Base-by-base conservation (phyloP, 257 asterid genomes). In the Solanum stenotomum region DNA sequence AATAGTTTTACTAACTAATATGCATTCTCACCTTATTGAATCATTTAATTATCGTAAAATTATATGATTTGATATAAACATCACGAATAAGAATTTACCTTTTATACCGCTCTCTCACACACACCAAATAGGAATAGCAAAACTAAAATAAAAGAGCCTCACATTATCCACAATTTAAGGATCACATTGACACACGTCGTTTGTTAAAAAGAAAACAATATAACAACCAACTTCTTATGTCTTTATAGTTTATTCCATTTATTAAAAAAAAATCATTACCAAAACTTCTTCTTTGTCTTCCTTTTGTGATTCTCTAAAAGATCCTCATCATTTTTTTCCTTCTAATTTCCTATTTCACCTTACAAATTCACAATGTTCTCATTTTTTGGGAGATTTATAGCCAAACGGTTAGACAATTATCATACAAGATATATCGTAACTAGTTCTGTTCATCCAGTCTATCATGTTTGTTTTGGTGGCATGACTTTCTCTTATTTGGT, bases 381-480 rank as follows among this genome's bases (percentile, higher is more conserved):
- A 29, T 67, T 37, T 67, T 12, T 85, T 29, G 44, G 78, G 42
- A 85, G 63, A 67, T 20, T 31, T 22, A 67, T 85, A 40, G 82
- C 61, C 38, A 85, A 68, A 67, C 31, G 87, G 42, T 46, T 85
- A 63, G 87, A 85, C 20, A 85, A 46, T 44, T 85, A 85, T 46
- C 87, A 85, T 46, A 9, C 27, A 3, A 85, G 14, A 38, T 85
- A 40, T 12, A 85, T 85, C 3, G 37, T 25, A 85, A 85, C 82
- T 12, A 85, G 27, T 71, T 68, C 82, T 0, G 68, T 38, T n/a
- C 33, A 65, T 31, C 87, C 82, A 0, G 38, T 85, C 0, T 85
- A 85, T 46, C 87, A 85, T 46, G 33, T 85, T 10, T 85, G 82
- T 71, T 85, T 85, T 40, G 87, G 87, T 46, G 87, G 82, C 14